A percentile compares a stretch with the other conserved stretches of the same genome.
Evolutionary conservation across 2,329 filamentous ascomycete species (phyloP).

Genomic region (Fusarium sambucinum): DNA sequence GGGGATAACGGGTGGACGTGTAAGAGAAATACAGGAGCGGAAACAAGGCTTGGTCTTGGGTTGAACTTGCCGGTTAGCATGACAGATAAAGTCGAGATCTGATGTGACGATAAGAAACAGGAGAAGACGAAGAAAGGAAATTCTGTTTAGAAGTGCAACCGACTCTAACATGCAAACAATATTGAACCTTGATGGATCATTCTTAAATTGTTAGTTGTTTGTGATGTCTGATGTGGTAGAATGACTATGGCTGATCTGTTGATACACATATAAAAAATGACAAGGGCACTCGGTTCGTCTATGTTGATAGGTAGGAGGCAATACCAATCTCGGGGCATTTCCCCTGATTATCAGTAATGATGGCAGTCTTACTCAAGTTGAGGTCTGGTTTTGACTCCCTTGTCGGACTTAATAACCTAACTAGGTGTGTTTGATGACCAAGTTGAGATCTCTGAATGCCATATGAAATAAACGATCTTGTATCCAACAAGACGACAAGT

Average conservation of each 20-base stretch:
- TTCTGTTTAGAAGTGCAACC: neutral
- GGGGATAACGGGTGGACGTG: conserved; percentile 26
- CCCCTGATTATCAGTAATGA: neutral
- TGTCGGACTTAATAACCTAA: neutral
- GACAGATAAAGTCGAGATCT: conserved; percentile 25
- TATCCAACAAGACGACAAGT: neutral
- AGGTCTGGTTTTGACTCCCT: neutral
- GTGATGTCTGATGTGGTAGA: neutral
- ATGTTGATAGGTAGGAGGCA: too few species aligned
- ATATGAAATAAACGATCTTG: conserved; percentile 4
- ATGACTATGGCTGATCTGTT: neutral
- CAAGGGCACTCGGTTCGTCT: too few species aligned
- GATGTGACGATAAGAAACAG: conserved; percentile 5
- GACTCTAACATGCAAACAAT: conserved; percentile 1
- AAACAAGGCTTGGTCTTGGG: conserved; percentile 12
- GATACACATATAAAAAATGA: neutral
- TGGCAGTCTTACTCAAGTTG: neutral
- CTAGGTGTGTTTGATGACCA: neutral
- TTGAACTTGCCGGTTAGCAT: conserved; percentile 10
- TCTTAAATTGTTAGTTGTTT: neutral
- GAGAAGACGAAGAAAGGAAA: conserved; percentile 14
- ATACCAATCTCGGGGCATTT: neutral
- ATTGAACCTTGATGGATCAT: conserved; percentile 5
- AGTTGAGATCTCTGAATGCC: conserved; percentile 4
- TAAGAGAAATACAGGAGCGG: conserved; percentile 29